Conservation (phyloP, 345 rosid species). For the Ceriops decandra region DNA sequence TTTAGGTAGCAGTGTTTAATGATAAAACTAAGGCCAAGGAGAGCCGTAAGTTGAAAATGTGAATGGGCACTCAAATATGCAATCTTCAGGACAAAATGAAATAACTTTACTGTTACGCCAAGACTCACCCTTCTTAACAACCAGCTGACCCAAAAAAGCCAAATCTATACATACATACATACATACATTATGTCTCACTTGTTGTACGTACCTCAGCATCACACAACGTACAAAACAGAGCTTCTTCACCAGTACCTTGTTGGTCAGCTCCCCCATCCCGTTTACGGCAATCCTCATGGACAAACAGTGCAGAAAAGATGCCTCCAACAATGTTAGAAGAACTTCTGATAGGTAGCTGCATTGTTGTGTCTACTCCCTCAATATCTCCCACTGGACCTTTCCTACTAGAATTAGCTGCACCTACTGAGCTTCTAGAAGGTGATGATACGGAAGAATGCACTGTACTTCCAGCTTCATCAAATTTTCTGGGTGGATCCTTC, state of each 20-base stretch:
- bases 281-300: conserved; percentile 83
- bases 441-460: conserved; percentile 70
- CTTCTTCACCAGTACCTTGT: conserved; percentile 64
- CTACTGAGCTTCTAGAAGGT: conserved; percentile 67
- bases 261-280: conserved; percentile 49
- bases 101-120: too few species aligned
- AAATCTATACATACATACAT: too few species aligned
- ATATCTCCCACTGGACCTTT: conserved; percentile 60
- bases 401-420: conserved; percentile 57
- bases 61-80: too few species aligned
- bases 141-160: too few species aligned
- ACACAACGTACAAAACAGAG: conserved; percentile 90
- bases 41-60: too few species aligned
- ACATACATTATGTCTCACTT: too few species aligned
- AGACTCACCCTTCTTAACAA: too few species aligned
- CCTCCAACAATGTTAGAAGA: conserved; percentile 45
- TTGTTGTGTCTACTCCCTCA: conserved; percentile 32
- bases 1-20: too few species aligned
- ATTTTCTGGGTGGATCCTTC: conserved; percentile 42
- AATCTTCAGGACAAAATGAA: too few species aligned
- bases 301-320: conserved; percentile 70
- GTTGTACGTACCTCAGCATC: conserved; percentile 74
- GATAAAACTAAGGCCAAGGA: too few species aligned
- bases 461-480: conserved; percentile 56
- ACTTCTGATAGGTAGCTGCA: conserved; percentile 25